Evolutionary conservation across 2,329 filamentous ascomycete genomes (phyloP).

Genomic region (Fusarium keratoplasticum): DNA sequence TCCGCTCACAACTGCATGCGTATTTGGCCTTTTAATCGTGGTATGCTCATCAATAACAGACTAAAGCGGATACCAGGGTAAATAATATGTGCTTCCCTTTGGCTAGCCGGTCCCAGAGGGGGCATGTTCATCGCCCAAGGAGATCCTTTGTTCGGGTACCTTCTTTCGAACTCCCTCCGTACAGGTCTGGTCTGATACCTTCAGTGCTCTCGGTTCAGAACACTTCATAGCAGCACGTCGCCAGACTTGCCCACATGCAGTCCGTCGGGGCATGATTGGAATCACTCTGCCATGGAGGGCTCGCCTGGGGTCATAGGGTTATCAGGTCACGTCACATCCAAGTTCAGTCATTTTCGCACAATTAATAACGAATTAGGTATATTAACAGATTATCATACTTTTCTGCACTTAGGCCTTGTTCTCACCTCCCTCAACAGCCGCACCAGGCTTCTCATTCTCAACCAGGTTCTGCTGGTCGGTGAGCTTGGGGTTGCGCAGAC

Average conservation of each 20-base stretch:
- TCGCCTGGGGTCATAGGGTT: no score
- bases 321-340: neutral
- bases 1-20: neutral
- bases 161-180: neutral
- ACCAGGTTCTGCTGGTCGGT: constrained; percentile 59
- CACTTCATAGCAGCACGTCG: neutral
- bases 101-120: neutral
- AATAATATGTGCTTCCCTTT: neutral
- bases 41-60: neutral
- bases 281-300: neutral
- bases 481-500: constrained; percentile 59
- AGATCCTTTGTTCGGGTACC: neutral
- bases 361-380: neutral
- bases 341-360: neutral
- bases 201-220: neutral
- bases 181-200: neutral
- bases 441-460: constrained; percentile 44
- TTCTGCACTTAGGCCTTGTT: constrained; percentile 7
- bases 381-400: constrained; percentile 18
- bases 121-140: neutral
- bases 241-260: neutral
- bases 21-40: neutral
- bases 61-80: no score
- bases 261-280: neutral
- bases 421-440: constrained; percentile 3